Percentiles rank a stretch among this genome's conserved stretches.
Evolutionary conservation across 2,329 filamentous ascomycete species (phyloP).

Genomic region (Penicillium sp.): DNA sequence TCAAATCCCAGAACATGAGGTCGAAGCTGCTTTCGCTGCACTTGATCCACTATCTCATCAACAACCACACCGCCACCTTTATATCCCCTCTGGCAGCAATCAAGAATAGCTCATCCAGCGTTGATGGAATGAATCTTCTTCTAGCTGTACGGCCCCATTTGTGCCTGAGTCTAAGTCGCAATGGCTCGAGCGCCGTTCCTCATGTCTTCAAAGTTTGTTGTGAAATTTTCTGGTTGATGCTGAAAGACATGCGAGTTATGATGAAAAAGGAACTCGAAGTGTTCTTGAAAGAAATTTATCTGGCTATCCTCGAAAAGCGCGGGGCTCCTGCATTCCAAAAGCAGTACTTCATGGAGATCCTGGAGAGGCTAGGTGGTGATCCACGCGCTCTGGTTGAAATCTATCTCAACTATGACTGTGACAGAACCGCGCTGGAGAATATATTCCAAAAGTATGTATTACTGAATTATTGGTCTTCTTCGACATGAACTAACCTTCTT

Average conservation of each 20-base stretch:
- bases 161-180: slow-evolving; percentile 89
- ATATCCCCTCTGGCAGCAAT: slow-evolving; percentile 90
- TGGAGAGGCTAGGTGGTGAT: slow-evolving; percentile 81
- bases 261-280: slow-evolving; percentile 99
- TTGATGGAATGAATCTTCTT: slow-evolving; percentile 79
- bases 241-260: slow-evolving; percentile 87
- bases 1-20: slow-evolving; percentile 93
- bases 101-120: slow-evolving; percentile 82
- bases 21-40: slow-evolving; percentile 95
- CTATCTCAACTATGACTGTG: slow-evolving; percentile 98
- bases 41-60: slow-evolving; percentile 89
- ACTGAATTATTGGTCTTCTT: background rate
- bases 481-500: slow-evolving; percentile 7
- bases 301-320: slow-evolving; percentile 84
- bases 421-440: slow-evolving; percentile 87
- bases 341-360: slow-evolving; percentile 81
- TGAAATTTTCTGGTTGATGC: slow-evolving; percentile 97
- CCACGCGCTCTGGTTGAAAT: slow-evolving; percentile 87
- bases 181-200: slow-evolving; percentile 89
- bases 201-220: slow-evolving; percentile 92
- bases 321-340: slow-evolving; percentile 89
- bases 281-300: slow-evolving; percentile 95
- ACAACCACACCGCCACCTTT: slow-evolving; percentile 90
- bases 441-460: slow-evolving; percentile 73
- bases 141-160: slow-evolving; percentile 97